A percentile compares a stretch with the other conserved stretches of the same genome.
Conservation (phyloP, 2,329 filamentous ascomycete genomes). For the Ascochyta clinopodiicola region DNA sequence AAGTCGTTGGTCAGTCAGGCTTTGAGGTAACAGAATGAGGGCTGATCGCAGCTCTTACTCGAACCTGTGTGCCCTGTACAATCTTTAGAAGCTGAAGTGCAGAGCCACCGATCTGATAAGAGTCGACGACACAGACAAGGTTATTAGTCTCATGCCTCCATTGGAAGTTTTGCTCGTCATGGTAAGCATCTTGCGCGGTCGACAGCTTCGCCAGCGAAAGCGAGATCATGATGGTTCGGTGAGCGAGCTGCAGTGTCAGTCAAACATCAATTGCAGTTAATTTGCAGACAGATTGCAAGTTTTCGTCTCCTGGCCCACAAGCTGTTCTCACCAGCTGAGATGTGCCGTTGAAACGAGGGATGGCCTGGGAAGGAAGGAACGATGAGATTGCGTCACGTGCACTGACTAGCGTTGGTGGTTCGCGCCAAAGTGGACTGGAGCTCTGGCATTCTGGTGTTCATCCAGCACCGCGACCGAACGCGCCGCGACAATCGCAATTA, state of each 20-base stretch:
- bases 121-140: conserved; percentile 44
- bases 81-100: conserved; percentile 48
- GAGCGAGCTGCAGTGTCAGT: conserved; percentile 18
- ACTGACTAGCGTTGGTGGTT: conserved; percentile 13
- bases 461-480: conserved; percentile 40
- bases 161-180: conserved; percentile 35
- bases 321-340: background rate
- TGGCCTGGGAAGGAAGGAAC: conserved; percentile 25
- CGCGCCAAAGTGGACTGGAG: conserved; percentile 30
- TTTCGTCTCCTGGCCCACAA: background rate
- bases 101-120: conserved; percentile 31
- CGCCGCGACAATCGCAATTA: conserved; percentile 35
- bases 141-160: conserved; percentile 46
- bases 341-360: background rate
- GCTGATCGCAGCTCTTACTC: conserved; percentile 46
- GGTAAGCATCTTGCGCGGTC: conserved; percentile 41
- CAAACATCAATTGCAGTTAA: conserved; percentile 10
- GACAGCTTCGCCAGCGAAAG: conserved; percentile 43
- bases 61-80: conserved; percentile 48
- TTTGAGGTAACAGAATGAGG: background rate
- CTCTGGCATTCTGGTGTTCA: conserved; percentile 41
- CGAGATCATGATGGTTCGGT: conserved; percentile 34
- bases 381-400: conserved; percentile 28
- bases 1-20: background rate
- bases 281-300: background rate